Evolutionary conservation across 176 grass and related monocot genomes (phyloP).

Genomic region (Saccharum spontaneum): DNA sequence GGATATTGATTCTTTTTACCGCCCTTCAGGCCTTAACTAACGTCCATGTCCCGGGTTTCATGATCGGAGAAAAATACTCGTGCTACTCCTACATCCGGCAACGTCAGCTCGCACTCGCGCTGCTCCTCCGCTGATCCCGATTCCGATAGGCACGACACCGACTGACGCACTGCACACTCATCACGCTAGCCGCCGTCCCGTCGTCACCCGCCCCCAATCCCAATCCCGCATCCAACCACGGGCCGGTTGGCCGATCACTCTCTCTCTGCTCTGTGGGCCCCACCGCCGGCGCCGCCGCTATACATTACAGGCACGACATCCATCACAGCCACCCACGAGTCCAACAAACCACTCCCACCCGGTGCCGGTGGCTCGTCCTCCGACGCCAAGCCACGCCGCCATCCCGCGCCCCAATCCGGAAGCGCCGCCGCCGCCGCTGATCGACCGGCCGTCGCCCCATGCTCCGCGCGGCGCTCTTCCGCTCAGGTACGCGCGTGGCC

Average conservation of each 20-base stretch:
- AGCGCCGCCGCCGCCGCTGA: too few species aligned
- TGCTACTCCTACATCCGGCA: not conserved
- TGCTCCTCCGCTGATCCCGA: not conserved
- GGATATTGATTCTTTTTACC: too few species aligned
- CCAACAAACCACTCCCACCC: not conserved
- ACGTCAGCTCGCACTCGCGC: conserved; percentile 5
- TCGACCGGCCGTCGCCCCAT: too few species aligned
- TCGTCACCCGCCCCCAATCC: not conserved
- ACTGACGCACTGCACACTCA: conserved; percentile 6
- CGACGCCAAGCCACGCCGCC: too few species aligned
- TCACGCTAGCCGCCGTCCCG: conserved; percentile 1
- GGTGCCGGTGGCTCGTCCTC: too few species aligned
- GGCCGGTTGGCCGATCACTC: not conserved
- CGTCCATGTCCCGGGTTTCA: too few species aligned
- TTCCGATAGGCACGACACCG: conserved; percentile 16
- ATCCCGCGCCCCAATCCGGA: too few species aligned
- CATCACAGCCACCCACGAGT: not conserved
- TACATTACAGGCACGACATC: not conserved
- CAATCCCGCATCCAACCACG: too few species aligned
- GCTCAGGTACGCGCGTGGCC: too few species aligned
- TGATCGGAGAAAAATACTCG: too few species aligned
- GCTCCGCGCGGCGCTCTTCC: too few species aligned
- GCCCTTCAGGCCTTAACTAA: too few species aligned
- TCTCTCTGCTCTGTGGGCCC: not conserved
- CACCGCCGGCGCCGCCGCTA: not conserved